Evolutionary conservation across 495 filamentous ascomycete genomes (phyloP).

Genomic region (Penicillium pulvis): DNA sequence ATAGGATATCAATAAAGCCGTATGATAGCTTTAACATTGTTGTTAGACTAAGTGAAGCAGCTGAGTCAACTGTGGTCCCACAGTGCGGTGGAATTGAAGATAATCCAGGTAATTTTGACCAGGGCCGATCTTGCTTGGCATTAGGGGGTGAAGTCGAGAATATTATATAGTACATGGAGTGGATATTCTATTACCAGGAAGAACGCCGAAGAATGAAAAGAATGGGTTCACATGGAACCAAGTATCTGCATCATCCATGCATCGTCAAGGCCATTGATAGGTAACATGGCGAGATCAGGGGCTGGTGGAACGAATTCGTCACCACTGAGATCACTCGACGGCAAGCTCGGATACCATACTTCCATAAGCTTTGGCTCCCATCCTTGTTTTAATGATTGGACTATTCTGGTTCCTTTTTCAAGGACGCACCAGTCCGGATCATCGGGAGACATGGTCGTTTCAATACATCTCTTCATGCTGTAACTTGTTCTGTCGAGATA

Average conservation of each 20-base stretch:
- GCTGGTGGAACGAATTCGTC: constrained; percentile 10
- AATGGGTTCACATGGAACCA: constrained; percentile 18
- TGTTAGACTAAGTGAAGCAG: no score
- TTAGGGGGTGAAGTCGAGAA: no score
- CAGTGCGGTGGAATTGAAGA: no score
- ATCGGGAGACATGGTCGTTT: background rate
- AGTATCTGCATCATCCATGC: constrained; percentile 31
- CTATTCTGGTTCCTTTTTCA: constrained; percentile 27
- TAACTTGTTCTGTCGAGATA: constrained; percentile 22
- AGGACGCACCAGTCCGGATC: constrained; percentile 20
- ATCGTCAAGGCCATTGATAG: constrained; percentile 25
- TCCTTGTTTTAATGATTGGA: constrained; percentile 19
- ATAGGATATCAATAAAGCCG: no score
- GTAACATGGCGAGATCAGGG: constrained; percentile 12
- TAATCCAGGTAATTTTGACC: no score
- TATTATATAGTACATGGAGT: background rate
- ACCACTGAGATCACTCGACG: constrained; percentile 6
- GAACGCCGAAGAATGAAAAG: background rate
- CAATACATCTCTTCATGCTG: constrained; percentile 18
- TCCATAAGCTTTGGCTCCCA: constrained; percentile 34
- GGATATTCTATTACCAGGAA: background rate
- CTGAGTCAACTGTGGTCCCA: no score
- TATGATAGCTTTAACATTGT: no score
- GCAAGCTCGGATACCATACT: constrained; percentile 22
- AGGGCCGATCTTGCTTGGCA: no score